Conservation (phyloP, 2,329 filamentous ascomycete genomes). For the Nakataea oryzae region DNA sequence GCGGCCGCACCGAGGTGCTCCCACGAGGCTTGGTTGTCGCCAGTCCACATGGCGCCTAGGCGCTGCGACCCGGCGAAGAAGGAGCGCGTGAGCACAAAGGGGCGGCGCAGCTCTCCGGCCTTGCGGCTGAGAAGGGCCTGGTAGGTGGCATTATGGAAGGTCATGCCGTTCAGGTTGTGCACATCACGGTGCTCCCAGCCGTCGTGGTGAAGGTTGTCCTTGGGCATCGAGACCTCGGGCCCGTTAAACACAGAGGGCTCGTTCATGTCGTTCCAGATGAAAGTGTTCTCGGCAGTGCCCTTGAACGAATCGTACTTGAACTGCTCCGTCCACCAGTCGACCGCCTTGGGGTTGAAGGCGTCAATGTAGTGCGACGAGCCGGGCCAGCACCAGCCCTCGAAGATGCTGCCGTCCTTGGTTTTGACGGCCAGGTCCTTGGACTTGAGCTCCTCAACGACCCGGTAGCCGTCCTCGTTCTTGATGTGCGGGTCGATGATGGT, state of each 20-base stretch:
- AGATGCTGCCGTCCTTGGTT: conserved; percentile 82
- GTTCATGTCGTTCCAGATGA: conserved; percentile 99
- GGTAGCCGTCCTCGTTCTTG: conserved; percentile 78
- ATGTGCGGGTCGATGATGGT: conserved; percentile 96
- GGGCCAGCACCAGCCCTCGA: conserved; percentile 98
- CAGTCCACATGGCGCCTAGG: conserved; percentile 94
- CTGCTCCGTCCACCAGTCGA: conserved; percentile 81
- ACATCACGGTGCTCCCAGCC: conserved; percentile 96
- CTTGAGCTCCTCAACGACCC: conserved; percentile 69
- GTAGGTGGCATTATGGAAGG: conserved; percentile 89
- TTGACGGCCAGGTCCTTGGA: conserved; percentile 74
- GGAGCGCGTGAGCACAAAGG: conserved; percentile 85
- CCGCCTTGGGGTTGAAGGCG: conserved; percentile 84
- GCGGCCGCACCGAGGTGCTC: conserved; percentile 79
- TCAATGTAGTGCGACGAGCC: conserved; percentile 96
- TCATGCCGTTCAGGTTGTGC: conserved; percentile 92
- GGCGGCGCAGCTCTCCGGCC: conserved; percentile 73
- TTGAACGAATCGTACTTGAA: conserved; percentile 86
- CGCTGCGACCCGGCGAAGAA: conserved; percentile 90
- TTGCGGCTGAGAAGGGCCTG: conserved; percentile 75
- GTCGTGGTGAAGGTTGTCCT: conserved; percentile 87
- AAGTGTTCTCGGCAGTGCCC: conserved; percentile 76
- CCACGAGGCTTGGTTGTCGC: conserved; percentile 93
- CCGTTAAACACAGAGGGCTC: conserved; percentile 98
- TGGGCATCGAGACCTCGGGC: conserved; percentile 96